Evolutionary conservation across 192 early-diverging fungal species (phyloP), one percentile per base, ranked within the genome.

Genomic region (Coemansia sp.): DNA sequence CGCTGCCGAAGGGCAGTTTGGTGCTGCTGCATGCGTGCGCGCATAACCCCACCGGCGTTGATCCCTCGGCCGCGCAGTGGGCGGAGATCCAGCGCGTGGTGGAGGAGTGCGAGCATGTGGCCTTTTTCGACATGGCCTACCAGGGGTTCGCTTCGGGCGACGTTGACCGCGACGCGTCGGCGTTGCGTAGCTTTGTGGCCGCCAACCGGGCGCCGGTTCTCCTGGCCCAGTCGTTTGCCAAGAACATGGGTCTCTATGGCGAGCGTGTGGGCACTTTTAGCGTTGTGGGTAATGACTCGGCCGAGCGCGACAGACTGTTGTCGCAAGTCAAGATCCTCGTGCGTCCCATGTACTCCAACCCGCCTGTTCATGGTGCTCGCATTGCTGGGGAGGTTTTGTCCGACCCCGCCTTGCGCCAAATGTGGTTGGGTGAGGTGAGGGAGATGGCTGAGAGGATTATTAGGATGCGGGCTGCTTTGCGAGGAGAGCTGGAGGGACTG

Each of bases 51-150:
- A 98, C 97, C 4, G 97, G 97, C 74, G 96, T 97, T 20, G 97
- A 99, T 84, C 97, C 97, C 34, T 94, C 93, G 33, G 71, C 76
- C 21, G 92, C 83, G 60, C 95, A 99, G 76, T 99, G 97, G 97
- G 81, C 85, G 56, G 82, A 94, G 73, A 90, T 99, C 69, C 89
- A 90, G 63, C 64, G 88, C 59, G 84, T 91, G 42, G 77, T 93
- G 41, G 89, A 95, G 85, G 88, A 88, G 16, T 75, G 85, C 68
- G 83, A 87, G 16, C 95, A 96, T 85, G 87, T 95, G 60, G 82
- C 90, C 41, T 99, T 98, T 88, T 99, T 99, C 63, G 97, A 99
- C 77, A 95, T 95, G 93, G 97, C 97, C 23, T 99, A 99, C 87
- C 96, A 98, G 86, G 97, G 97, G 36, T 99, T 99, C 72, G 97